Conservation (phyloP, 2,329 filamentous ascomycete species). For the Teratosphaeria viscida region DNA sequence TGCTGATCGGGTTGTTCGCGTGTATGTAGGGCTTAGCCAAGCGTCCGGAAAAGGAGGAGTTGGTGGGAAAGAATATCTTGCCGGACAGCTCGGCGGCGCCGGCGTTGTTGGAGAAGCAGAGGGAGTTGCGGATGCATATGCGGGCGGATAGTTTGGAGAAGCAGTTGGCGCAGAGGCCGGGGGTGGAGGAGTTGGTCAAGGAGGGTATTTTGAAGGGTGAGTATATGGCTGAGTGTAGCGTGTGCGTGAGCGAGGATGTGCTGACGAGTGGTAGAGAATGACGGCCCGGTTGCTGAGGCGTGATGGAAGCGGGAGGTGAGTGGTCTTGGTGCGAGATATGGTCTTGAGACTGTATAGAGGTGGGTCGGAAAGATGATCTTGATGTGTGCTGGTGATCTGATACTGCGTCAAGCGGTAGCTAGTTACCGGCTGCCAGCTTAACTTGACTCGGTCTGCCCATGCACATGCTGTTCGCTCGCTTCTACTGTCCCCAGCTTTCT, state of each 20-base stretch:
- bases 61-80: constrained; percentile 82
- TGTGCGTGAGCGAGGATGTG: background rate
- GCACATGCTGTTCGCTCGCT: background rate
- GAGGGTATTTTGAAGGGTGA: constrained; percentile 60
- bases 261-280: constrained; percentile 2
- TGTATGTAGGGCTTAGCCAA: constrained; percentile 42
- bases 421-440: background rate
- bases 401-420: background rate
- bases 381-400: no score
- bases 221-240: background rate
- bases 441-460: background rate
- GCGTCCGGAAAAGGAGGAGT: constrained; percentile 58
- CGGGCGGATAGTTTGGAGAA: constrained; percentile 76
- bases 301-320: background rate
- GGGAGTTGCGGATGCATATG: constrained; percentile 82
- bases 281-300: constrained; percentile 4
- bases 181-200: constrained; percentile 64
- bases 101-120: constrained; percentile 66
- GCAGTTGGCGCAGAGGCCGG: constrained; percentile 68
- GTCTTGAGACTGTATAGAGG: background rate
- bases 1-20: background rate
- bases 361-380: no score
- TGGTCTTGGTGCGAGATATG: background rate
- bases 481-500: background rate
- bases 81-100: constrained; percentile 69